Evolutionary conservation across 73 alveolate genomes (phyloP).

Genomic region (Uronychia setigera): DNA sequence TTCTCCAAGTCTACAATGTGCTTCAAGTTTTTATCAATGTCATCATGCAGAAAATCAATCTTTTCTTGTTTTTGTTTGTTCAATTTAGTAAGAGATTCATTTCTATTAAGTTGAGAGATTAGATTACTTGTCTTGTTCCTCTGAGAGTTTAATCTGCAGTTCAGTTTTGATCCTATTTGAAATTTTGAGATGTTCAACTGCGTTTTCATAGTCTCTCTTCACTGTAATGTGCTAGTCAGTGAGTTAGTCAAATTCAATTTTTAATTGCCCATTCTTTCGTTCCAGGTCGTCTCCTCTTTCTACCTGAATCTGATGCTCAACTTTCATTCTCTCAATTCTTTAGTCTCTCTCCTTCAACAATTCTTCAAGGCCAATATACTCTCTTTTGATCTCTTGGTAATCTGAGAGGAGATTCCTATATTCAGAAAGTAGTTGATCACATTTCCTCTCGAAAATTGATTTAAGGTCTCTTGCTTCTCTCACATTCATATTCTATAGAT

Average conservation of each 20-base stretch:
- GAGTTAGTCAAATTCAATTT: conserved; percentile 27
- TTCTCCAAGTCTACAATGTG: conserved; percentile 13
- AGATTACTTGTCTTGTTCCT: conserved; percentile 14
- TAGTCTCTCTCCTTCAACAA: conserved; percentile 1
- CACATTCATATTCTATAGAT: conserved; percentile 9
- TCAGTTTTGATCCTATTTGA: conserved; percentile 42
- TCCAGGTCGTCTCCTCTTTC: background rate
- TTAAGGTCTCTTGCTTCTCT: conserved; percentile 36
- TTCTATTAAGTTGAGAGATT: background rate
- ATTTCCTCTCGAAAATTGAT: conserved; percentile 16
- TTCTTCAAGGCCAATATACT: conserved; percentile 6
- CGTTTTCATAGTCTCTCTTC: conserved; percentile 29
- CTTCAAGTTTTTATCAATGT: background rate
- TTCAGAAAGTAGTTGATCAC: conserved; percentile 17
- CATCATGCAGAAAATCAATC: background rate
- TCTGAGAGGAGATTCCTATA: conserved; percentile 25
- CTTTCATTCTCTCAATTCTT: conserved; percentile 20
- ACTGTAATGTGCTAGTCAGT: conserved; percentile 18
- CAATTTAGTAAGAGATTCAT: background rate
- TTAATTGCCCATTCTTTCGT: conserved; percentile 19
- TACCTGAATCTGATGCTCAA: background rate
- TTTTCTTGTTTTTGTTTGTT: background rate
- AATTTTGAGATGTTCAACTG: conserved; percentile 49
- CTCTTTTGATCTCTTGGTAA: conserved; percentile 5
- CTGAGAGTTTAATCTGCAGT: conserved; percentile 7